Percentiles rank a stretch among this genome's conserved stretches.
Evolutionary conservation across 352 stramenopile genomes (phyloP).

Genomic region (Phytophthora podocarpi): DNA sequence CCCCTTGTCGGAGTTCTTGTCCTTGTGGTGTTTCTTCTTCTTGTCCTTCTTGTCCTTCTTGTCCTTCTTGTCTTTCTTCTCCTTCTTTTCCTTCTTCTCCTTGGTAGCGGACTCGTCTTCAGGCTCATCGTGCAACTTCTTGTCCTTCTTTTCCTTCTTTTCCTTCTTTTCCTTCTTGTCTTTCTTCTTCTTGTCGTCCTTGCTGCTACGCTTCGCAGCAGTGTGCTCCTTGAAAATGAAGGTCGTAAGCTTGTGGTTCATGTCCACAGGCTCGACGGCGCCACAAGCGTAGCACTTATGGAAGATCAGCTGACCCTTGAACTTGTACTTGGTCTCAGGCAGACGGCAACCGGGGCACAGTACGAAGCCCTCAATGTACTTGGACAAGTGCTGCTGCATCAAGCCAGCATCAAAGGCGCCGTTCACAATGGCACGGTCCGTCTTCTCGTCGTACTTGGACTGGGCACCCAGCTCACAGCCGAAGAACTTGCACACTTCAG

Average conservation of each 20-base stretch:
- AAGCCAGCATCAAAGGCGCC: conserved; percentile 93
- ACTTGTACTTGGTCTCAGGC: conserved; percentile 99
- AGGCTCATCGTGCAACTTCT: conserved; percentile 57
- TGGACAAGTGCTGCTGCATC: conserved; percentile 96
- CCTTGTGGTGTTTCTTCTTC: conserved; percentile 84
- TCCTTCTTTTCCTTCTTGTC: conserved; percentile 81
- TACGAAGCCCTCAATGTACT: conserved; percentile 99
- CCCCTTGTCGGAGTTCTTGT: conserved; percentile 74
- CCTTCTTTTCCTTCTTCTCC: conserved; percentile 68
- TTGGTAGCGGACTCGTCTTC: conserved; percentile 67
- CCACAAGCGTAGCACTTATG: conserved; percentile 99
- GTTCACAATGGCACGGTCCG: conserved; percentile 97
- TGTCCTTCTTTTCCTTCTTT: conserved; percentile 60
- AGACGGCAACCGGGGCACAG: conserved; percentile 97
- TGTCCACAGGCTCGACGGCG: conserved; percentile 96
- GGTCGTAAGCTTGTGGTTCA: conserved; percentile 98
- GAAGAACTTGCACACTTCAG: conserved; percentile 99
- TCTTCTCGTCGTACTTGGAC: conserved; percentile 97
- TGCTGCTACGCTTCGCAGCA: conserved; percentile 87
- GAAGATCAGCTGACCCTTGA: conserved; percentile 97
- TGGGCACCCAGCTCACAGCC: conserved; percentile 98
- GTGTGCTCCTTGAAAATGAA: conserved; percentile 98
- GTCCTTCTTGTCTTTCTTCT: conserved; percentile 71
- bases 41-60: conserved; percentile 85
- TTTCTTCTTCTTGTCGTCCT: conserved; percentile 86